phyloP scores from a whole-genome alignment of 345 rosid genomes.

The Geranium rotundifolium region DNA sequence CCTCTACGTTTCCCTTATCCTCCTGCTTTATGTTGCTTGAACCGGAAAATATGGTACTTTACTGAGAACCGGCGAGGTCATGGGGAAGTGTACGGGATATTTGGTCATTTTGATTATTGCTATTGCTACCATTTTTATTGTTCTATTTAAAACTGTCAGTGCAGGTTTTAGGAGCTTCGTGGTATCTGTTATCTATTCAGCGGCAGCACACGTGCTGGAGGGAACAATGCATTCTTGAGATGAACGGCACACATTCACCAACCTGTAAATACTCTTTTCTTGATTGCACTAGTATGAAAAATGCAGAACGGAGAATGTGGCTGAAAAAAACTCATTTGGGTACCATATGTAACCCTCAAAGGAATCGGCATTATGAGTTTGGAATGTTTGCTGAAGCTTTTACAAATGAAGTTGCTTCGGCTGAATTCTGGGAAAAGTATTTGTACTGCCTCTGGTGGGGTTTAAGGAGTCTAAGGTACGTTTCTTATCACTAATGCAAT shows the following conservation, averaged over 20 bases:
- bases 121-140: background rate
- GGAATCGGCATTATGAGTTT: conserved; percentile 40
- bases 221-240: conserved; percentile 40
- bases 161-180: conserved; percentile 67
- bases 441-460: conserved; percentile 97
- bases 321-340: conserved; percentile 33
- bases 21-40: background rate
- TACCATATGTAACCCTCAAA: conserved; percentile 39
- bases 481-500: background rate
- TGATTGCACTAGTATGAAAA: conserved; percentile 40
- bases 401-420: conserved; percentile 42
- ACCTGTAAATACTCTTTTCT: conserved; percentile 41
- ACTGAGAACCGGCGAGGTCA: background rate
- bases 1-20: background rate
- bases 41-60: background rate
- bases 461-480: conserved; percentile 57
- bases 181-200: conserved; percentile 71
- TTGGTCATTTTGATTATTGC: background rate
- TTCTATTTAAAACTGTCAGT: conserved; percentile 4
- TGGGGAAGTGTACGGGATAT: background rate
- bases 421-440: conserved; percentile 47
- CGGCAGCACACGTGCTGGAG: conserved; percentile 63
- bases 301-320: conserved; percentile 53
- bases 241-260: conserved; percentile 31
- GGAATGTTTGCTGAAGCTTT: conserved; percentile 74